Evolutionary conservation across 768 basidiomycete species (phyloP), one percentile per base, ranked within the genome.

Genomic region (Trametes coccinea): DNA sequence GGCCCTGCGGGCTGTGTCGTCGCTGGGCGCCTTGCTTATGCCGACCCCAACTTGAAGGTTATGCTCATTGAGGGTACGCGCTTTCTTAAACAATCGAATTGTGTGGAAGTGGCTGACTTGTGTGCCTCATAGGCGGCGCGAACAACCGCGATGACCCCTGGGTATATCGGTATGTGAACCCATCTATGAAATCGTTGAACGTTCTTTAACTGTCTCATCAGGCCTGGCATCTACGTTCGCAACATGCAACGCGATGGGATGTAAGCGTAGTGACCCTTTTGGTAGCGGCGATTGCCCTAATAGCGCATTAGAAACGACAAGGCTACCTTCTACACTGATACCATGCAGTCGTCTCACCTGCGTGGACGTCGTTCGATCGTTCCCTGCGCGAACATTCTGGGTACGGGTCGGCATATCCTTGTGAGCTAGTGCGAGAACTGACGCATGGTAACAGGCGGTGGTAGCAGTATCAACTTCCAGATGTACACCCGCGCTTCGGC

Each of bases 91-190:
- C n/a, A 13, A n/a, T 14, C 22, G 72, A 29, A 17, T 17, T 34
- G 30, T 13, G 22, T 54, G 49, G 39, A 30, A 40, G 22, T 1
- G 6, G 27, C 64, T 49, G 30, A 46, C 51, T 3, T 40, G n/a
- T 14, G 2, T 17, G 17, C 11, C 29, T 27, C 46, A 30, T 34
- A 87, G 86, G 79, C 56, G 86, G 87, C 59, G 83, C 84, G 17
- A 88, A 88, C 77, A 89, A 88, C 74, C 78, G 84, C 13, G 86
- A 88, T 66, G 87, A 89, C 62, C 87, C 87, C 46, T 88, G 86
- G 87, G 88, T 89, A 52, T 89, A 88, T 71, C 76, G 84, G 80
- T 80, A 66, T 39, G 73, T 11, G 6, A 37, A 11, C 34, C 6
- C 13, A 3, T 43, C 11, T 9, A 13, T 39, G 41, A 22, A 22